phyloP scores from a whole-genome alignment of 805 yeast species.

The Candida patagonica region DNA sequence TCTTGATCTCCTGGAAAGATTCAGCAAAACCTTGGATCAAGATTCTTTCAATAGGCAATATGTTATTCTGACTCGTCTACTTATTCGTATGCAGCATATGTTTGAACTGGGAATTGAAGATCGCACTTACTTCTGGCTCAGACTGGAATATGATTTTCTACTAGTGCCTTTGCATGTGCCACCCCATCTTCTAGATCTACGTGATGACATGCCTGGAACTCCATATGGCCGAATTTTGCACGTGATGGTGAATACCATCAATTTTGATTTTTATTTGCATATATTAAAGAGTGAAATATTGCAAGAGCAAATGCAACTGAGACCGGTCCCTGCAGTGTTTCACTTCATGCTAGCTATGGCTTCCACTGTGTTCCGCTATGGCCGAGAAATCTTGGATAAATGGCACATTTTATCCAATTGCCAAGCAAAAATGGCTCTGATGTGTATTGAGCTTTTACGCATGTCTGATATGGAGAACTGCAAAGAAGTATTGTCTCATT shows the following conservation, averaged over 20 bases:
- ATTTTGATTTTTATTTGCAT: constrained; percentile 7
- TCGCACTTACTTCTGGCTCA: constrained; percentile 3
- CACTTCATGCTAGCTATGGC: constrained; percentile 11
- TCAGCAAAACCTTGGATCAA: background rate
- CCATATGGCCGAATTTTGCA: constrained; percentile 8
- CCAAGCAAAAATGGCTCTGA: constrained; percentile 8
- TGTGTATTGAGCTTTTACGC: constrained; percentile 6
- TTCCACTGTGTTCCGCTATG: constrained; percentile 8
- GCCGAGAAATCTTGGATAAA: constrained; percentile 5
- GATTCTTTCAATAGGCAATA: constrained; percentile 1
- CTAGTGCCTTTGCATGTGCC: constrained; percentile 8
- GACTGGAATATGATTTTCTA: constrained; percentile 8
- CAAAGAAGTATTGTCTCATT: constrained; percentile 8
- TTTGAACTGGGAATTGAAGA: background rate
- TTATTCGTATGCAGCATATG: constrained; percentile 2
- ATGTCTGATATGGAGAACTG: constrained; percentile 6
- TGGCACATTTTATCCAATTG: constrained; percentile 9
- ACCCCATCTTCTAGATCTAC: constrained; percentile 6
- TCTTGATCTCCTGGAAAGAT: constrained; percentile 2
- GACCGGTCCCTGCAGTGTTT: constrained; percentile 10
- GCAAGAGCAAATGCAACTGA: constrained; percentile 6
- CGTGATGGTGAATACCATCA: constrained; percentile 7
- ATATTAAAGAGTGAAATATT: constrained; percentile 2
- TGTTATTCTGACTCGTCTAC: background rate
- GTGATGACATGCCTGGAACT: constrained; percentile 9